phyloP scores from a whole-genome alignment of 2,329 filamentous ascomycete species.

The Pyrenophora tritici-repentis region DNA sequence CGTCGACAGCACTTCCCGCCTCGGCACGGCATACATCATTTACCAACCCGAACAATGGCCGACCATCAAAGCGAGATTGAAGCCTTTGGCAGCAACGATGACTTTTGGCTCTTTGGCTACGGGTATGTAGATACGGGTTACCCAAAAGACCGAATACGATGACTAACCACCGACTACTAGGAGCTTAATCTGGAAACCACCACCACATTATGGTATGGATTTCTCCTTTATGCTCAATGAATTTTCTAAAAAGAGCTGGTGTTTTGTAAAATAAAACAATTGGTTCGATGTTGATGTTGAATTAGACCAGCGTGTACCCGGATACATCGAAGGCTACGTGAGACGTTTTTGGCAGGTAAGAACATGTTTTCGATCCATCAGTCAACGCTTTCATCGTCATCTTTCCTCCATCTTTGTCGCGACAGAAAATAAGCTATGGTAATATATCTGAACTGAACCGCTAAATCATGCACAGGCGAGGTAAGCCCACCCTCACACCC shows the following conservation, averaged over 20 bases:
- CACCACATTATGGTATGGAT: conserved; percentile 82
- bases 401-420: not conserved
- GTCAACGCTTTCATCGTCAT: not conserved
- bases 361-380: not conserved
- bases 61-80: conserved; percentile 39
- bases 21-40: not conserved
- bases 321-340: conserved; percentile 92
- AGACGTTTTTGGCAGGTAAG: conserved; percentile 96
- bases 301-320: conserved; percentile 79
- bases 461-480: conserved; percentile 34
- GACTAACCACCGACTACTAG: conserved; percentile 51
- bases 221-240: not conserved
- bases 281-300: not conserved
- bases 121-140: conserved; percentile 63
- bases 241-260: not conserved
- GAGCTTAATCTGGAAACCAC: conserved; percentile 97
- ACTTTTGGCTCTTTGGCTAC: conserved; percentile 98
- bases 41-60: conserved; percentile 19
- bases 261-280: not conserved
- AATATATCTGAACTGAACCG: no score
- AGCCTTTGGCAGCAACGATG: conserved; percentile 53
- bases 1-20: not conserved
- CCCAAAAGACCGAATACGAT: no score
- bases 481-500: conserved; percentile 17
- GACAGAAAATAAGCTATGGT: no score